Conservation (phyloP, 169 alveolate genomes). For the Eimeria sp. region DNA sequence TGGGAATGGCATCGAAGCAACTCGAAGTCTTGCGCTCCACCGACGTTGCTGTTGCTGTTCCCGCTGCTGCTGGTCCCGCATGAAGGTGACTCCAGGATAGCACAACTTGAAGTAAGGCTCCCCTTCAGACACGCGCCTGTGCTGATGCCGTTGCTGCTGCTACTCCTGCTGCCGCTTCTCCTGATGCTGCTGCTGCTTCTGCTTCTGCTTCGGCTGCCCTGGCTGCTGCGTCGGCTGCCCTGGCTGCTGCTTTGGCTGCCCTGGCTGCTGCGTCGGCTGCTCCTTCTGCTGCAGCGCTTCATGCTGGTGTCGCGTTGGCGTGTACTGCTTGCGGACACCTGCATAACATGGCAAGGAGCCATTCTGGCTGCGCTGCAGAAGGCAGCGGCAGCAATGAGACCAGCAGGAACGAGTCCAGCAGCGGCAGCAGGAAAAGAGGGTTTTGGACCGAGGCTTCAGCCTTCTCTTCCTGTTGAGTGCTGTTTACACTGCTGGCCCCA, state of each 20-base stretch:
- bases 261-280: too few species aligned
- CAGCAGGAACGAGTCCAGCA: neutral
- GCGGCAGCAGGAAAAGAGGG: neutral
- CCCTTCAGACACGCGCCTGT: neutral
- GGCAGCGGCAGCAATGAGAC: neutral
- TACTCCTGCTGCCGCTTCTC: neutral
- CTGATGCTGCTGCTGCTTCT: too few species aligned
- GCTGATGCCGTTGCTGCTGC: constrained; percentile 7
- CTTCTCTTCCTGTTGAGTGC: neutral
- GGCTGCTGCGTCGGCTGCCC: neutral
- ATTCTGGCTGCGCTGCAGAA: neutral
- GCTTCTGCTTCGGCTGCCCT: too few species aligned
- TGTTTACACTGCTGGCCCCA: neutral
- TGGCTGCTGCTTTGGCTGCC: neutral
- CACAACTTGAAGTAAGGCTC: neutral
- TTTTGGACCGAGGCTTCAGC: neutral
- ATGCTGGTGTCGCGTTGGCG: neutral
- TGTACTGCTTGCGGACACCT: neutral
- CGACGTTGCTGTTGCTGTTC: neutral
- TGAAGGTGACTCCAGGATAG: neutral
- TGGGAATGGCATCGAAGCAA: too few species aligned
- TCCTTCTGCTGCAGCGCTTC: neutral
- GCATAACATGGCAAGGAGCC: neutral
- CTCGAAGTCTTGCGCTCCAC: too few species aligned
- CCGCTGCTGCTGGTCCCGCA: constrained; percentile 9